phyloP scores from a whole-genome alignment of 1,284 basidiomycete species.

The Phlebopus sp. region DNA sequence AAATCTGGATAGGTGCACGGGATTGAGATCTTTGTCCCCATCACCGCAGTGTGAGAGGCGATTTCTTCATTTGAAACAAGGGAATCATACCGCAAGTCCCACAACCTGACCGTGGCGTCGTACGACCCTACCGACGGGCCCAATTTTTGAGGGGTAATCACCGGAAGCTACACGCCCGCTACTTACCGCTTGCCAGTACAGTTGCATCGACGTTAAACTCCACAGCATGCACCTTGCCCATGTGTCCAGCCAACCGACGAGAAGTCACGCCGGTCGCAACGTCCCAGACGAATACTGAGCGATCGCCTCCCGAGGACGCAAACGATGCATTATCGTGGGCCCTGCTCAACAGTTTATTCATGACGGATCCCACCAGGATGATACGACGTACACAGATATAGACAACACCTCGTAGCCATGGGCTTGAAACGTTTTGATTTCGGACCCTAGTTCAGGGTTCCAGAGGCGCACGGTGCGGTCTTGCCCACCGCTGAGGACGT shows the following conservation, averaged over 20 bases:
- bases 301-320: slow-evolving; percentile 91
- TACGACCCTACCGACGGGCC: slow-evolving; percentile 74
- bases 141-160: background rate
- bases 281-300: slow-evolving; percentile 93
- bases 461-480: slow-evolving; percentile 89
- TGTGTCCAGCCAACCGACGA: slow-evolving; percentile 82
- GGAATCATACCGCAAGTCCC: slow-evolving; percentile 74
- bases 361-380: background rate
- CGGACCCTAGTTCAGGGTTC: slow-evolving; percentile 82
- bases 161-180: background rate
- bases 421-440: slow-evolving; percentile 87
- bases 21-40: slow-evolving; percentile 62
- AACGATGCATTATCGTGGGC: slow-evolving; percentile 93
- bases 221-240: slow-evolving; percentile 87
- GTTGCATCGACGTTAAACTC: slow-evolving; percentile 87
- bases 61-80: background rate
- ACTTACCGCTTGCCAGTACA: slow-evolving; percentile 81
- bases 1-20: slow-evolving; percentile 83
- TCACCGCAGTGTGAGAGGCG: background rate
- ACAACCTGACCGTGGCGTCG: slow-evolving; percentile 86
- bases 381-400: slow-evolving; percentile 74
- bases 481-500: slow-evolving; percentile 89
- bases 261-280: slow-evolving; percentile 84
- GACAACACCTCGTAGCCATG: slow-evolving; percentile 95
- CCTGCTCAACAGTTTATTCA: too few relatives aligned